Percentiles rank a stretch among this genome's conserved stretches.
phyloP scores from a whole-genome alignment of 192 early-diverging fungal genomes.

The Coemansia sp. region DNA sequence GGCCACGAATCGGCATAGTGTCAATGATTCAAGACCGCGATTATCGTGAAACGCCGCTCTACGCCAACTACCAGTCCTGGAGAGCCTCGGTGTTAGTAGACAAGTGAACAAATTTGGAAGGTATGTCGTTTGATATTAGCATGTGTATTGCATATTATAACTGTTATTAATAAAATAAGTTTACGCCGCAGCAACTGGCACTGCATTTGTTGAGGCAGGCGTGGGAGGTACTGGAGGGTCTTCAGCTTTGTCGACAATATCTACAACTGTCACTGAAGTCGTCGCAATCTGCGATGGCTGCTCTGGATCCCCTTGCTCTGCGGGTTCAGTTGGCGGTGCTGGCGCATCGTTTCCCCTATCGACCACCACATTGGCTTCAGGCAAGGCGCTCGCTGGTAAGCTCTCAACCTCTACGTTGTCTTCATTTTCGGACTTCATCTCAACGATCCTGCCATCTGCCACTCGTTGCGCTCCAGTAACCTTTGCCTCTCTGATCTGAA shows the following conservation, averaged over 20 bases:
- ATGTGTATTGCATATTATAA: conserved; percentile 6
- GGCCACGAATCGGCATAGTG: conserved; percentile 47
- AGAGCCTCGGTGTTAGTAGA: conserved; percentile 13
- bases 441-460: not conserved
- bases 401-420: not conserved
- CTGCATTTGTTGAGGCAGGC: not conserved
- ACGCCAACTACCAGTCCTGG: conserved; percentile 43
- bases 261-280: not conserved
- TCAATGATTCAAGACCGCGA: conserved; percentile 54
- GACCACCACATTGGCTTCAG: not conserved
- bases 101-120: not conserved
- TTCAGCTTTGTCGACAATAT: not conserved
- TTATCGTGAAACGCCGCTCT: conserved; percentile 31
- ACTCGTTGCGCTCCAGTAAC: not conserved
- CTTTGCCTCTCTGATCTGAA: not conserved
- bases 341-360: not conserved
- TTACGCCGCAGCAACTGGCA: not conserved
- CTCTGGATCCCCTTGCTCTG: not conserved
- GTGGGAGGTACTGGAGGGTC: not conserved
- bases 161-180: not conserved
- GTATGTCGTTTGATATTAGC: not conserved
- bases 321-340: not conserved
- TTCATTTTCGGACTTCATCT: not conserved
- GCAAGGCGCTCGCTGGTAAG: not conserved
- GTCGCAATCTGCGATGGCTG: not conserved